These are phyloP conservation scores for Laguncularia racemosa DNA, from an alignment of 345 rosid genomes.

Conservation along the genomic window DNA sequence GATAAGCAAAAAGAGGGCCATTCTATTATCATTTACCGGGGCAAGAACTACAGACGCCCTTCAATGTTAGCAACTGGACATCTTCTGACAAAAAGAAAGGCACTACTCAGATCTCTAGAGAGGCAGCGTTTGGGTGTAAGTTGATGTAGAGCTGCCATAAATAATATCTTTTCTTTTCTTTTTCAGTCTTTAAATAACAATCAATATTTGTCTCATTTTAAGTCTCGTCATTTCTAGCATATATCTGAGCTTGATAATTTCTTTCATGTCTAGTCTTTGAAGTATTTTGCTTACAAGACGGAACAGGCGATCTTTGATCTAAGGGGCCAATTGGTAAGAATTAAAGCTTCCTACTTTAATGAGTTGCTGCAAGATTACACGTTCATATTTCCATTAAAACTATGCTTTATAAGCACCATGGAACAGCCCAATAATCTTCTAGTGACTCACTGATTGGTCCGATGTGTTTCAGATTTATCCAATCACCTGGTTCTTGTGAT, in stretches of 20 bases:
- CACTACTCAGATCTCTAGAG: slow-evolving; percentile 56
- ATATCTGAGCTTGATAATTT: slow-evolving; percentile 2
- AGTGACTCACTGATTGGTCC: too few relatives aligned
- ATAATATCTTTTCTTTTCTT: too few relatives aligned
- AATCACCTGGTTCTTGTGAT: too few relatives aligned
- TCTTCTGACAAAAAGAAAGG: slow-evolving; percentile 66
- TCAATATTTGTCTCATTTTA: background rate
- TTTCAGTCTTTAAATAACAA: background rate
- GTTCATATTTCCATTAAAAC: background rate
- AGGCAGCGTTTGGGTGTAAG: slow-evolving; percentile 83
- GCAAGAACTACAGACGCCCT: slow-evolving; percentile 77
- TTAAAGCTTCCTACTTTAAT: background rate
- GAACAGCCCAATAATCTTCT: background rate
- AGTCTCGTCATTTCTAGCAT: slow-evolving; percentile 6
- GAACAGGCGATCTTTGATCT: slow-evolving; percentile 37
- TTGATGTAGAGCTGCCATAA: background rate
- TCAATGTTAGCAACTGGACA: slow-evolving; percentile 34
- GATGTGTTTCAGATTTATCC: too few relatives aligned
- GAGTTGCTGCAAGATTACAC: too few relatives aligned
- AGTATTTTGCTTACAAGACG: slow-evolving; percentile 57
- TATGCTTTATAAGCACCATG: background rate
- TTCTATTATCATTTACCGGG: slow-evolving; percentile 70
- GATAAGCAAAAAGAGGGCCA: slow-evolving; percentile 68
- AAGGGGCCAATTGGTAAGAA: slow-evolving; percentile 40
- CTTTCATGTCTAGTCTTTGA: slow-evolving; percentile 49